Evolutionary conservation across 345 rosid species (phyloP), one percentile per base, ranked within the genome.

Genomic region (Melastoma malabathricum): DNA sequence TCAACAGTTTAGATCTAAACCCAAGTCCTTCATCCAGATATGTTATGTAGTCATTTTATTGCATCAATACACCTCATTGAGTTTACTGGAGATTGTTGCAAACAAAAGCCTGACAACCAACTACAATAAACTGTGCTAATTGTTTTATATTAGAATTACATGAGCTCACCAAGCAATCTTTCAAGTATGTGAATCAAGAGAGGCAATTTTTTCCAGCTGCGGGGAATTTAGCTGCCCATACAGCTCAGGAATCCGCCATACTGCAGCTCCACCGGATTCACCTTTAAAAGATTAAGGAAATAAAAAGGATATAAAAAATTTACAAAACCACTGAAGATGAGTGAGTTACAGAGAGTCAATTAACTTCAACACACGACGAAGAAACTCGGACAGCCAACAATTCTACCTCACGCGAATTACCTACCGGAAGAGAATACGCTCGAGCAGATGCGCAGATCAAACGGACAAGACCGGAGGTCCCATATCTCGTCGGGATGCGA

Each of bases 241-340:
- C 46, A 92, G 59, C 82, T 92, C 98, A n/a, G 93, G 98, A 46
- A 92, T 87, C 72, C 74, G 93, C 96, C 96, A 92, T 46, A 84
- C 74, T 10, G 95, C 95, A 12, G 98, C 96, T 64, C 93, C 96
- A 47, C 64, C 80, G 14, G 93, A 72, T 49, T 87, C 96, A 27
- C 87, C 93, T 84, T 65, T 59, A 64, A 57, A 18, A 53, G 53
- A 59, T 15, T 48, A 29, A 61, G 20, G 18, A 47, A 14, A 8
- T 50, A 54, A 63, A 54, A 25, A 10, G 18, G 54, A 51, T 17
- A 27, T 19, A 6, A 15, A 45, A 18, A 47, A 4, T 25, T 22
- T 18, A 47, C 43, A 46, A 25, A 27, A 51, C 29, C 15, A 46
- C 16, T 34, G 34, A 17, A 18, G 15, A 13, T 12, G 47, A 39